These are phyloP conservation scores for Phytophthora idaei DNA, from an alignment of 352 stramenopile species.

Conservation along the genomic window DNA sequence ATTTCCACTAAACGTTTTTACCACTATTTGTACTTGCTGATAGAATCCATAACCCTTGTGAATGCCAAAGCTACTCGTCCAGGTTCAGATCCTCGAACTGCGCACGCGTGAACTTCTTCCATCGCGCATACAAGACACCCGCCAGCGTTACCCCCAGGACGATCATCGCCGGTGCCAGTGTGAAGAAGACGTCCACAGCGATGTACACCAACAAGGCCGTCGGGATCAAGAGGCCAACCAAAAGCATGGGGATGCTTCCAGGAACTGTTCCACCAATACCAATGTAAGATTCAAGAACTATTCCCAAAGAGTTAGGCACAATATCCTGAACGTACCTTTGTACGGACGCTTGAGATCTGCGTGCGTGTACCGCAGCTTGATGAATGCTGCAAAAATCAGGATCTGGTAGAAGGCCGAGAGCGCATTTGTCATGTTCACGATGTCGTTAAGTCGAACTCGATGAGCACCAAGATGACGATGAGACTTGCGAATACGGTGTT, in stretches of 20 bases:
- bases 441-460: conserved; percentile 69
- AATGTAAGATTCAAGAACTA: conserved; percentile 11
- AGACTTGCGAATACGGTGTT: conserved; percentile 50
- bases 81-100: conserved; percentile 47
- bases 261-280: conserved; percentile 32
- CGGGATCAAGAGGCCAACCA: conserved; percentile 42
- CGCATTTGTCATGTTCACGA: conserved; percentile 91
- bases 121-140: conserved; percentile 44
- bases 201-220: conserved; percentile 51
- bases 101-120: conserved; percentile 49
- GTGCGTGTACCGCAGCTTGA: conserved; percentile 82
- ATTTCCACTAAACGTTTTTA: too few species aligned
- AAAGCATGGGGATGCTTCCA: conserved; percentile 43
- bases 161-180: conserved; percentile 46
- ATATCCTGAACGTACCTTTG: conserved; percentile 34
- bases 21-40: too few species aligned
- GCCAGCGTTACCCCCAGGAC: conserved; percentile 44
- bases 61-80: conserved; percentile 9
- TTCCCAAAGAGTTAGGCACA: not conserved
- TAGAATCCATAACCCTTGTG: too few species aligned
- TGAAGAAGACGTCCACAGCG: conserved; percentile 53
- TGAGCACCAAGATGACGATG: conserved; percentile 58
- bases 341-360: conserved; percentile 45
- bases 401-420: conserved; percentile 88
- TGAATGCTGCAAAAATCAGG: conserved; percentile 89